Evolutionary conservation across 371 early-diverging fungal genomes (phyloP).

Genomic region (Actinomortierella ambigua): DNA sequence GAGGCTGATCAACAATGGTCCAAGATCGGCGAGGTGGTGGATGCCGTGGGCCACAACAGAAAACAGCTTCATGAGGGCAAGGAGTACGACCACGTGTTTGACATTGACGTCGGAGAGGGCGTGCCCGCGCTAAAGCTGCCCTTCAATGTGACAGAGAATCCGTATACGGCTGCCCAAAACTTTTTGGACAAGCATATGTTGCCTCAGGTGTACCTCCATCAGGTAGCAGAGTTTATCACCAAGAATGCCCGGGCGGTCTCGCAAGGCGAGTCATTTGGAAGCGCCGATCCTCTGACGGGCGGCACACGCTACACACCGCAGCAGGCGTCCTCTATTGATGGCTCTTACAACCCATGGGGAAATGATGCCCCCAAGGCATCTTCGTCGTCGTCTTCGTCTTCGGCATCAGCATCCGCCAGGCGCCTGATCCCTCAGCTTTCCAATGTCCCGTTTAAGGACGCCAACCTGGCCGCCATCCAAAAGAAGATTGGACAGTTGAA

Average conservation of each 20-base stretch:
- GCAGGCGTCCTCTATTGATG: constrained; percentile 3
- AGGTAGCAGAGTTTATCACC: constrained; percentile 93
- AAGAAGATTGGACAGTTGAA: constrained; percentile 78
- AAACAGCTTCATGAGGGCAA: constrained; percentile 85
- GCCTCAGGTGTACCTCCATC: constrained; percentile 83
- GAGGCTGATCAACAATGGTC: constrained; percentile 69
- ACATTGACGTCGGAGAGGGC: constrained; percentile 90
- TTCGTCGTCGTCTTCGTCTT: too few relatives aligned
- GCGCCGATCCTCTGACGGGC: constrained; percentile 74
- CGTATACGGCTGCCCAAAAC: constrained; percentile 89
- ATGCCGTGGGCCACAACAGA: constrained; percentile 76
- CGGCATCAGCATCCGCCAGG: constrained; percentile 19
- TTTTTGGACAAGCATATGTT: constrained; percentile 87
- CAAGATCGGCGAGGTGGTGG: constrained; percentile 95
- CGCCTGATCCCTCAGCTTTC: constrained; percentile 40
- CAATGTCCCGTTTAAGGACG: constrained; percentile 70
- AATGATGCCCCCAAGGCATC: constrained; percentile 36
- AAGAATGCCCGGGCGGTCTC: constrained; percentile 78
- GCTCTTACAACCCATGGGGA: constrained; percentile 45
- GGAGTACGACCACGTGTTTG: constrained; percentile 98
- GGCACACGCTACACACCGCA: constrained; percentile 40
- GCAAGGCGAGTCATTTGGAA: constrained; percentile 44
- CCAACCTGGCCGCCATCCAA: constrained; percentile 73
- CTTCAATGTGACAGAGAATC: constrained; percentile 93
- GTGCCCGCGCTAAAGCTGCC: constrained; percentile 88